phyloP scores from a whole-genome alignment of 441 rosid species.

The Gossypium lobatum region DNA sequence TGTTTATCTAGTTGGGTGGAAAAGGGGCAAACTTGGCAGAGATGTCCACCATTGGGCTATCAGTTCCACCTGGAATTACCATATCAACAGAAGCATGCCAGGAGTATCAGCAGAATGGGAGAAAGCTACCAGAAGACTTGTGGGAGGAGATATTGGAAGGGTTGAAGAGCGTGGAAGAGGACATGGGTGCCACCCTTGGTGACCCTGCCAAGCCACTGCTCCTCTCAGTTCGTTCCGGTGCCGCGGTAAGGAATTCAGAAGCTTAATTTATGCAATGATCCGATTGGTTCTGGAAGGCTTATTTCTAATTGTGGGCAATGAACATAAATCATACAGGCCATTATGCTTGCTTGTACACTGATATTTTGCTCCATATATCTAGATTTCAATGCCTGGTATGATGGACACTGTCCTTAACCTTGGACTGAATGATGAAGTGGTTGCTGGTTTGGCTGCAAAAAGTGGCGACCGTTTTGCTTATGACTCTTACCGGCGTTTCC shows the following conservation, averaged over 20 bases:
- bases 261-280: neutral
- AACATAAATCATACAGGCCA: neutral
- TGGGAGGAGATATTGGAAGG: conserved; percentile 86
- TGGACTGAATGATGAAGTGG: conserved; percentile 83
- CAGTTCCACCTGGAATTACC: conserved; percentile 92
- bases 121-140: conserved; percentile 56
- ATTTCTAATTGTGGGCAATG: neutral
- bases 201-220: conserved; percentile 84
- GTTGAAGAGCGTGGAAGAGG: conserved; percentile 51
- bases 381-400: conserved; percentile 99
- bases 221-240: conserved; percentile 97
- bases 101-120: conserved; percentile 68
- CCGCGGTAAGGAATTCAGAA: conserved; percentile 53
- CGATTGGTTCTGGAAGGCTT: neutral
- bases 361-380: conserved; percentile 8
- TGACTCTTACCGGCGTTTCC: conserved; percentile 85
- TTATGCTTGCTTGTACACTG: neutral
- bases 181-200: conserved; percentile 80
- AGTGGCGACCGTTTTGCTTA: conserved; percentile 90
- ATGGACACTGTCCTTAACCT: conserved; percentile 98
- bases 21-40: conserved; percentile 96
- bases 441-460: conserved; percentile 61
- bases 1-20: conserved; percentile 67
- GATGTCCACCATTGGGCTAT: conserved; percentile 92
- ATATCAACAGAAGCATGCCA: conserved; percentile 95